A percentile compares a stretch with the other conserved stretches of the same genome.
These are phyloP conservation scores for Pythium apleroticum DNA, from an alignment of 352 stramenopile species.

Conservation along the genomic window DNA sequence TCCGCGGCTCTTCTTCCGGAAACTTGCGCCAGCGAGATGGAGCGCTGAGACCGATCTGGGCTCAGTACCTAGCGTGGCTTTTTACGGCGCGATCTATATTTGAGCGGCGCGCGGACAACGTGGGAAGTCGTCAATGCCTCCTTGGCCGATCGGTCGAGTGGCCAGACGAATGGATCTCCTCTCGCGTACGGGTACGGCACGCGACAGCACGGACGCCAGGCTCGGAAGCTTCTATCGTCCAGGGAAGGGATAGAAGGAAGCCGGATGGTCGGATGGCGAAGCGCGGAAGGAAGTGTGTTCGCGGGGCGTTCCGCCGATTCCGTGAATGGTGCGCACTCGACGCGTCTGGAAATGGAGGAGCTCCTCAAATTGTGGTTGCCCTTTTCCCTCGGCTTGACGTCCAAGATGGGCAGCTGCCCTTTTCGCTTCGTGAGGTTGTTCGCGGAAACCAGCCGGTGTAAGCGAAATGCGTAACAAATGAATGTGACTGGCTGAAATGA, in stretches of 20 bases:
- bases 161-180: neutral
- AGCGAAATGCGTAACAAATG: slow-evolving; percentile 7
- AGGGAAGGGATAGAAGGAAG: neutral
- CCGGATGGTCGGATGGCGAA: neutral
- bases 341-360: neutral
- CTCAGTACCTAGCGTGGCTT: neutral
- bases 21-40: slow-evolving; percentile 9
- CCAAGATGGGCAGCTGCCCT: neutral
- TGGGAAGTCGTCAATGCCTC: slow-evolving; percentile 10
- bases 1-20: neutral
- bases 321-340: slow-evolving; percentile 2
- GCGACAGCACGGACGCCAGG: slow-evolving; percentile 1
- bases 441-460: slow-evolving; percentile 12
- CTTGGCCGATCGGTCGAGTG: neutral
- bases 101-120: neutral
- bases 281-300: slow-evolving; percentile 22
- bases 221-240: neutral
- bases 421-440: slow-evolving; percentile 9
- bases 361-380: too few species aligned
- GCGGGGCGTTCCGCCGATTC: slow-evolving; percentile 12
- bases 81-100: slow-evolving; percentile 1
- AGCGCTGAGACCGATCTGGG: neutral
- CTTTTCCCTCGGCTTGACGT: neutral
- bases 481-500: slow-evolving; percentile 11
- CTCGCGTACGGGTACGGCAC: neutral